phyloP scores from a whole-genome alignment of 2,329 filamentous ascomycete genomes.

The Massarina eburnea region DNA sequence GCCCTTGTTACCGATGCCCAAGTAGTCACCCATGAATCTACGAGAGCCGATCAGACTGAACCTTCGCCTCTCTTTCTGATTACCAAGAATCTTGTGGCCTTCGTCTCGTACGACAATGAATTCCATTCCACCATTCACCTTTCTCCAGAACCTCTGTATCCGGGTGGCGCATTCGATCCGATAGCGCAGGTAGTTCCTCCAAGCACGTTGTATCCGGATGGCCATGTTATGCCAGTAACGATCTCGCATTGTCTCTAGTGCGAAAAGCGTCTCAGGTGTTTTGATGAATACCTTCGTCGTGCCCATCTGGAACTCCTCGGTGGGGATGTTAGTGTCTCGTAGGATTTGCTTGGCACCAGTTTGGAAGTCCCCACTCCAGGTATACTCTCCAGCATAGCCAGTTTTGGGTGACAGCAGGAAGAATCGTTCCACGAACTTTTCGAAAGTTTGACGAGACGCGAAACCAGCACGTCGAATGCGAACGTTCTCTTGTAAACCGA shows the following conservation, averaged over 20 bases:
- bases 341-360: slow-evolving; percentile 89
- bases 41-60: slow-evolving; percentile 91
- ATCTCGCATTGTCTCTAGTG: slow-evolving; percentile 95
- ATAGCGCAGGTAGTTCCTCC: slow-evolving; percentile 94
- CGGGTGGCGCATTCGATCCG: slow-evolving; percentile 88
- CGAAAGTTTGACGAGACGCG: slow-evolving; percentile 93
- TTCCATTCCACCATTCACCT: slow-evolving; percentile 86
- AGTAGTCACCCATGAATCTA: slow-evolving; percentile 91
- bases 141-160: slow-evolving; percentile 94
- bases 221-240: slow-evolving; percentile 99
- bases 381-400: slow-evolving; percentile 96
- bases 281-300: slow-evolving; percentile 98
- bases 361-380: slow-evolving; percentile 86
- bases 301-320: slow-evolving; percentile 96
- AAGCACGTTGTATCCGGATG: slow-evolving; percentile 93
- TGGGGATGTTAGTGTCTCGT: slow-evolving; percentile 92
- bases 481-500: slow-evolving; percentile 98
- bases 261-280: slow-evolving; percentile 94
- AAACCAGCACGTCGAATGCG: slow-evolving; percentile 95
- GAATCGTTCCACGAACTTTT: slow-evolving; percentile 97
- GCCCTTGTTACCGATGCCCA: slow-evolving; percentile 78
- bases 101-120: slow-evolving; percentile 86
- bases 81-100: slow-evolving; percentile 77
- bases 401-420: slow-evolving; percentile 93
- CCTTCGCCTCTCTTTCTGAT: slow-evolving; percentile 85